These are phyloP conservation scores for Vigna nakashimae DNA, from an alignment of 306 rosid genomes.

Conservation along the genomic window DNA sequence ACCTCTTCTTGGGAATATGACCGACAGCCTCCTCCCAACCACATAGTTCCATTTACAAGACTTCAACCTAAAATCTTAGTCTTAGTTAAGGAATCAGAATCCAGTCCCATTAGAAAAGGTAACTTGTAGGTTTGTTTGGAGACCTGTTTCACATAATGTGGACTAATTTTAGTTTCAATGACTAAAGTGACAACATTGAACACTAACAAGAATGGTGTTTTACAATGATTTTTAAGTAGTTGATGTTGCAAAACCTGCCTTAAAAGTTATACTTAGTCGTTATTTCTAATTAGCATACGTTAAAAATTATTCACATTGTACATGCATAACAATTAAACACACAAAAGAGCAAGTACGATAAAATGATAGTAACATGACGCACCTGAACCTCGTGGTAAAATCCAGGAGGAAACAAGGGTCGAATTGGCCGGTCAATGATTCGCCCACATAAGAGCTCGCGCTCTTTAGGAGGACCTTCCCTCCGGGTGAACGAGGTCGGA, in stretches of 20 bases:
- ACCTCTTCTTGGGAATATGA: no score
- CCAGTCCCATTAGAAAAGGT: no score
- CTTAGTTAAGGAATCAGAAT: no score
- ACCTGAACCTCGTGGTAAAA: slow-evolving; percentile 99
- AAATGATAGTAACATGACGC: slow-evolving; percentile 22
- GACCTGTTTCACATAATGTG: no score
- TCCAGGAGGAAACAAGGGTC: slow-evolving; percentile 89
- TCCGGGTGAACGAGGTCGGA: slow-evolving; percentile 79
- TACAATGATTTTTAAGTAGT: no score
- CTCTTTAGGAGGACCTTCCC: slow-evolving; percentile 97
- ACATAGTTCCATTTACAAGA: no score
- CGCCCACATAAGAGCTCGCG: slow-evolving; percentile 93
- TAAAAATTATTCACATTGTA: neutral
- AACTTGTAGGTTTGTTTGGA: no score
- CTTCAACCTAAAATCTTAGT: no score
- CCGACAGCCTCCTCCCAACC: no score
- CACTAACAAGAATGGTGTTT: neutral
- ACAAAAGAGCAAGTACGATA: neutral
- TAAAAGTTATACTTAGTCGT: neutral
- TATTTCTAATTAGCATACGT: neutral
- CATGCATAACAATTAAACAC: neutral
- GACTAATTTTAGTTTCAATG: neutral
- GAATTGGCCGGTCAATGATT: slow-evolving; percentile 87
- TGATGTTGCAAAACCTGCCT: no score
- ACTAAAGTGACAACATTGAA: neutral